phyloP scores from a whole-genome alignment of 192 early-diverging fungal species.

The Dissophora ornata region DNA sequence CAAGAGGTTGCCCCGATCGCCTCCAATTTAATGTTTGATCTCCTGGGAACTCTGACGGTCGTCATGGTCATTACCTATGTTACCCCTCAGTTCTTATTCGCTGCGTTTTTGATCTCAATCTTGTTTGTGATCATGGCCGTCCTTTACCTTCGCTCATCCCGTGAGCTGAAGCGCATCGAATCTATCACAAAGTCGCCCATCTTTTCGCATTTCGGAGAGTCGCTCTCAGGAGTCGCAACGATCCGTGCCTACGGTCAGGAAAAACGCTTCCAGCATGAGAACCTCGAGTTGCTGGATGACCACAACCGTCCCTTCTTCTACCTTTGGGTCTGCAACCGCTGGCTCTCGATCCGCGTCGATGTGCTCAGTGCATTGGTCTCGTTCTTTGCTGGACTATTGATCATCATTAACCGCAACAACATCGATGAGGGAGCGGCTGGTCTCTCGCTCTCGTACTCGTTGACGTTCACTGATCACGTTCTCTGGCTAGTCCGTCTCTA shows the following conservation, averaged over 20 bases:
- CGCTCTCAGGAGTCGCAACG: conserved; percentile 78
- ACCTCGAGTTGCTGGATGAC: conserved; percentile 67
- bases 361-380: conserved; percentile 76
- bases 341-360: conserved; percentile 84
- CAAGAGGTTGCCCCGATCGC: conserved; percentile 60
- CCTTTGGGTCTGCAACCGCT: conserved; percentile 82
- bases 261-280: conserved; percentile 71
- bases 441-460: conserved; percentile 83
- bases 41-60: conserved; percentile 42
- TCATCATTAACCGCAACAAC: conserved; percentile 59
- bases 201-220: conserved; percentile 85
- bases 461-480: conserved; percentile 82
- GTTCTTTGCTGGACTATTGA: conserved; percentile 73
- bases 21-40: conserved; percentile 64
- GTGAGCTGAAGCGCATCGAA: conserved; percentile 92
- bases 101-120: conserved; percentile 53
- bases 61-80: conserved; percentile 50
- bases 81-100: conserved; percentile 54
- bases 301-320: conserved; percentile 84
- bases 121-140: conserved; percentile 71
- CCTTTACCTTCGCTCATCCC: conserved; percentile 77
- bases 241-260: conserved; percentile 85
- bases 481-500: conserved; percentile 82
- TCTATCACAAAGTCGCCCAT: conserved; percentile 59
- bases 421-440: conserved; percentile 85